These are phyloP conservation scores for Quercus agrifolia DNA, from an alignment of 306 rosid genomes.

Conservation along the genomic window DNA sequence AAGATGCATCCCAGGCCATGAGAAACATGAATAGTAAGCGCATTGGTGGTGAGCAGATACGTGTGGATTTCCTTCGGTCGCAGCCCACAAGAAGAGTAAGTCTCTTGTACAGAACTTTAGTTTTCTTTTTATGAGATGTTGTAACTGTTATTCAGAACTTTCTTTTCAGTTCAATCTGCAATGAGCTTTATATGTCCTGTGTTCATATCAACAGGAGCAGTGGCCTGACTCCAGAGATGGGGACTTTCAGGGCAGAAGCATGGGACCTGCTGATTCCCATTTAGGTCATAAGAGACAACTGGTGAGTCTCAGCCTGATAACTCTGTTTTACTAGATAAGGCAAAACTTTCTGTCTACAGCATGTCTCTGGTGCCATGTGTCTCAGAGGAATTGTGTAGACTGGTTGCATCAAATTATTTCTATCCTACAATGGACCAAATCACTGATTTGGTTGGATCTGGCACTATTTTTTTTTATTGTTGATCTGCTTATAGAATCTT, in stretches of 20 bases:
- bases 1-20: slow-evolving; percentile 89
- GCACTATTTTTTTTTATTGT: not conserved
- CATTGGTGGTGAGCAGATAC: slow-evolving; percentile 84
- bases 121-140: slow-evolving; percentile 5
- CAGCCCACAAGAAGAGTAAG: slow-evolving; percentile 67
- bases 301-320: slow-evolving; percentile 41
- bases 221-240: slow-evolving; percentile 66
- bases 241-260: slow-evolving; percentile 57
- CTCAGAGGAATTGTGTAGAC: not conserved
- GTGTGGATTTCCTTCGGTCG: slow-evolving; percentile 90
- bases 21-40: slow-evolving; percentile 85
- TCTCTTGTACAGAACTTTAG: slow-evolving; percentile 14
- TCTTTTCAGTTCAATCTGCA: slow-evolving; percentile 13
- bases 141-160: not conserved
- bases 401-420: not conserved
- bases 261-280: slow-evolving; percentile 55
- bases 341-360: not conserved
- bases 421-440: not conserved
- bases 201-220: slow-evolving; percentile 56
- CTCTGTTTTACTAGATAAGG: slow-evolving; percentile 1
- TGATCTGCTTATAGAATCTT: not conserved
- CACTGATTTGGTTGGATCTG: not conserved
- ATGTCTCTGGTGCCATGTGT: slow-evolving; percentile 4
- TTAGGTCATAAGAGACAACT: slow-evolving; percentile 65
- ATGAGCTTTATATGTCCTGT: slow-evolving; percentile 21